Conservation (phyloP, 257 asterid species). For the Fraxinus pennsylvanica region DNA sequence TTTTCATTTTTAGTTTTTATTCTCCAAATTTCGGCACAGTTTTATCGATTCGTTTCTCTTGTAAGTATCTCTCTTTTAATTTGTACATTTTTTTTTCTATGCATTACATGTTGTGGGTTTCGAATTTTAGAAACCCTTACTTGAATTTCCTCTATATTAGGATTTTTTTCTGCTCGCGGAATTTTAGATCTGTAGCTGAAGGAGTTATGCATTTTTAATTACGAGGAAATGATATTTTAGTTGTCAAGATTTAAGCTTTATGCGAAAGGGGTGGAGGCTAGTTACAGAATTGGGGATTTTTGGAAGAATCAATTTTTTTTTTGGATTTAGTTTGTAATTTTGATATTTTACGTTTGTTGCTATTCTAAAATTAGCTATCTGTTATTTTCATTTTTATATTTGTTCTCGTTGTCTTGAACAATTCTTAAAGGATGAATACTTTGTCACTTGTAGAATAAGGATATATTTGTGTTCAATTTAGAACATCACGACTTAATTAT, state of each 20-base stretch:
- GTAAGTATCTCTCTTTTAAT: constrained; percentile 28
- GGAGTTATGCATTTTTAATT: constrained; percentile 22
- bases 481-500: constrained; percentile 9
- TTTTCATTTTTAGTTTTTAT: background rate
- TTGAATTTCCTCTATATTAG: background rate
- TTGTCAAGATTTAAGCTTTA: constrained; percentile 29
- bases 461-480: background rate
- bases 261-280: constrained; percentile 22
- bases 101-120: background rate
- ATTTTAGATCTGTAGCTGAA: constrained; percentile 38
- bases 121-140: background rate
- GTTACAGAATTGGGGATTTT: constrained; percentile 8
- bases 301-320: background rate
- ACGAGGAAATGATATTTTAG: constrained; percentile 7
- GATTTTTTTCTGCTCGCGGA: background rate
- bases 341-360: background rate
- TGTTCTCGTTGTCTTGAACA: constrained; percentile 10
- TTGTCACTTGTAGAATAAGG: constrained; percentile 12
- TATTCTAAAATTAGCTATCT: constrained; percentile 18
- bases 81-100: background rate
- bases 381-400: constrained; percentile 15
- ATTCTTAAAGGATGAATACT: constrained; percentile 5
- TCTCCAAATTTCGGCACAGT: constrained; percentile 20
- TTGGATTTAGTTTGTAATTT: constrained; percentile 6
- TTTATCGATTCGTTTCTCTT: constrained; percentile 23